phyloP scores from a whole-genome alignment of 371 early-diverging fungal genomes.

The Mortierella sp. region DNA sequence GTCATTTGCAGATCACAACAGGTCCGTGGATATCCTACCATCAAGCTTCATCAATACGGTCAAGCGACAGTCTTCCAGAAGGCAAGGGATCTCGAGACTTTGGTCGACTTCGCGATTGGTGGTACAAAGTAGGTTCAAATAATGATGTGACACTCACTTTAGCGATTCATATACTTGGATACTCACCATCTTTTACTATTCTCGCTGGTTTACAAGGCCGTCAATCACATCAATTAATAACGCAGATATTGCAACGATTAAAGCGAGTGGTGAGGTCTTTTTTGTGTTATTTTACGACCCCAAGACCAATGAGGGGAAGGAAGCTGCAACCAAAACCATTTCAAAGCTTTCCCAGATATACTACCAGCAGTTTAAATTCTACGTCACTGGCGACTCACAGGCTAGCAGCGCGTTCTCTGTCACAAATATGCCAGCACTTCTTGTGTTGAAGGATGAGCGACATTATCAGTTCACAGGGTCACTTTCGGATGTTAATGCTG shows the following conservation, averaged over 20 bases:
- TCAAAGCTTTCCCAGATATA: slow-evolving; percentile 43
- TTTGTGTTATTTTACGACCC: slow-evolving; percentile 28
- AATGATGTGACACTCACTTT: not conserved
- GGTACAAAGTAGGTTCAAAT: slow-evolving; percentile 30
- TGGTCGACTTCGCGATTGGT: slow-evolving; percentile 66
- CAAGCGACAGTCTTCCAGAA: slow-evolving; percentile 63
- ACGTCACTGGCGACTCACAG: slow-evolving; percentile 24
- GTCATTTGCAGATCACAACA: slow-evolving; percentile 67
- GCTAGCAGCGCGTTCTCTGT: slow-evolving; percentile 21
- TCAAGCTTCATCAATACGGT: slow-evolving; percentile 75
- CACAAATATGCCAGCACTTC: slow-evolving; percentile 13
- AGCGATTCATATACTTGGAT: not conserved
- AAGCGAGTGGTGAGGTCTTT: slow-evolving; percentile 13
- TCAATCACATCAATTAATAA: slow-evolving; percentile 22
- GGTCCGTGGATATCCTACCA: slow-evolving; percentile 87
- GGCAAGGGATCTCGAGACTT: slow-evolving; percentile 65
- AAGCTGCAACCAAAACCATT: slow-evolving; percentile 15
- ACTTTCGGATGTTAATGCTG: slow-evolving; percentile 19
- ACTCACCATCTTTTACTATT: not conserved
- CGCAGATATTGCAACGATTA: slow-evolving; percentile 13
- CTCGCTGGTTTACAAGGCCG: slow-evolving; percentile 9
- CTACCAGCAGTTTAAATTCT: slow-evolving; percentile 31
- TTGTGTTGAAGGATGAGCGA: slow-evolving; percentile 46
- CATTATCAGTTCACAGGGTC: slow-evolving; percentile 32
- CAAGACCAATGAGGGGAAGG: slow-evolving; percentile 10